Evolutionary conservation across 2,329 filamentous ascomycete species (phyloP).

Genomic region (Clonostachys sp.): DNA sequence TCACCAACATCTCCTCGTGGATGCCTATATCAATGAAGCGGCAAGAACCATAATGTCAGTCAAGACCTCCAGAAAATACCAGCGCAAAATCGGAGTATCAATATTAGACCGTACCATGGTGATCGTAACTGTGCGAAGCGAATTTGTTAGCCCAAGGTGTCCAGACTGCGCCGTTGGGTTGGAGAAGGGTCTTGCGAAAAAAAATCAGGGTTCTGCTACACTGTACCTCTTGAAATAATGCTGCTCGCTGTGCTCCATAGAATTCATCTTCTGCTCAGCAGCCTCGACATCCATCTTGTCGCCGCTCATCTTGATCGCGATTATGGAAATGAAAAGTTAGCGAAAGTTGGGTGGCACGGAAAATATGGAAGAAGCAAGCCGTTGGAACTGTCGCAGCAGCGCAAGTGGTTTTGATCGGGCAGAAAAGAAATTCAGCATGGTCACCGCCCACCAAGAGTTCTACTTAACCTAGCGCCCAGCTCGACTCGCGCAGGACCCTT

Average conservation of each 20-base stretch:
- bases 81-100: conserved; percentile 7
- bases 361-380: background rate
- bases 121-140: conserved; percentile 70
- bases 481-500: no score
- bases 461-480: no score
- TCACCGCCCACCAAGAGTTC: conserved; percentile 38
- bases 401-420: background rate
- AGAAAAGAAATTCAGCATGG: background rate
- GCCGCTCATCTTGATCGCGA: conserved; percentile 33
- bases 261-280: conserved; percentile 60
- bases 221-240: conserved; percentile 93
- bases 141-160: conserved; percentile 4
- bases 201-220: background rate
- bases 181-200: no score
- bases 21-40: conserved; percentile 59
- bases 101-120: conserved; percentile 66
- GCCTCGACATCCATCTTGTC: conserved; percentile 55
- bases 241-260: conserved; percentile 90
- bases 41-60: conserved; percentile 9
- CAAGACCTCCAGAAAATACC: conserved; percentile 11
- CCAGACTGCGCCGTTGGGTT: no score
- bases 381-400: conserved; percentile 1
- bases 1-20: conserved; percentile 96
- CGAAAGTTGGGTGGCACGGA: conserved; percentile 1
- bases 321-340: background rate